These are phyloP conservation scores for Pythium dissimile DNA, from an alignment of 352 stramenopile species.

Conservation along the genomic window DNA sequence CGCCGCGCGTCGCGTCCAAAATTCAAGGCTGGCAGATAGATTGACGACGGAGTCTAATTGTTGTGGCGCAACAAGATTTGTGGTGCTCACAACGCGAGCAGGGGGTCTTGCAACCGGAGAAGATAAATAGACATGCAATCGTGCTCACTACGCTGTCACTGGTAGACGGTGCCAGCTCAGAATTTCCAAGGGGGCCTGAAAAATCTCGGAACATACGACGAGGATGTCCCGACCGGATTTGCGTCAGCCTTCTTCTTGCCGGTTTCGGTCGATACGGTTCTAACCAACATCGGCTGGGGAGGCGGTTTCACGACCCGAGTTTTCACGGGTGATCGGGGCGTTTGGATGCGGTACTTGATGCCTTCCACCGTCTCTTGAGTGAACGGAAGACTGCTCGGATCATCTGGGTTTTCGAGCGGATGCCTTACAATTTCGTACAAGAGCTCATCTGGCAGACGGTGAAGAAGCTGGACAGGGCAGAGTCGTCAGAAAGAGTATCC, in stretches of 20 bases:
- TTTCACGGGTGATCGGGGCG: slow-evolving; percentile 2
- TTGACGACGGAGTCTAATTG: not conserved
- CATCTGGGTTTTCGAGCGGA: slow-evolving; percentile 71
- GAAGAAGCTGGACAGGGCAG: slow-evolving; percentile 46
- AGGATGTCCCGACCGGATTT: not conserved
- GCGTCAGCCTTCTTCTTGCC: not conserved
- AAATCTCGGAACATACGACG: slow-evolving; percentile 4
- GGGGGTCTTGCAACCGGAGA: too few species aligned
- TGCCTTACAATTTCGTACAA: slow-evolving; percentile 85
- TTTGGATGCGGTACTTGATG: slow-evolving; percentile 31
- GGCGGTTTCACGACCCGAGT: not conserved
- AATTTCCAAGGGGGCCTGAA: slow-evolving; percentile 23
- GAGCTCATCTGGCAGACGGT: slow-evolving; percentile 82
- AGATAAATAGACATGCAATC: slow-evolving; percentile 12
- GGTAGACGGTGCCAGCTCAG: slow-evolving; percentile 3
- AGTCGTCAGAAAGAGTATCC: not conserved
- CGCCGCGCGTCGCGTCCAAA: slow-evolving; percentile 26
- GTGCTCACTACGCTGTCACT: not conserved
- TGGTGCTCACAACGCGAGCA: too few species aligned
- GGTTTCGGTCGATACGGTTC: slow-evolving; percentile 5
- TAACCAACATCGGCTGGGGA: not conserved
- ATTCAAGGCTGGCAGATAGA: slow-evolving; percentile 20
- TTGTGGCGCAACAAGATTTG: too few species aligned
- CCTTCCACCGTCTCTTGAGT: slow-evolving; percentile 44
- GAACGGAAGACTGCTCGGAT: slow-evolving; percentile 48